phyloP scores from a whole-genome alignment of 2,329 filamentous ascomycete genomes.

The Penicillium oxalicum region DNA sequence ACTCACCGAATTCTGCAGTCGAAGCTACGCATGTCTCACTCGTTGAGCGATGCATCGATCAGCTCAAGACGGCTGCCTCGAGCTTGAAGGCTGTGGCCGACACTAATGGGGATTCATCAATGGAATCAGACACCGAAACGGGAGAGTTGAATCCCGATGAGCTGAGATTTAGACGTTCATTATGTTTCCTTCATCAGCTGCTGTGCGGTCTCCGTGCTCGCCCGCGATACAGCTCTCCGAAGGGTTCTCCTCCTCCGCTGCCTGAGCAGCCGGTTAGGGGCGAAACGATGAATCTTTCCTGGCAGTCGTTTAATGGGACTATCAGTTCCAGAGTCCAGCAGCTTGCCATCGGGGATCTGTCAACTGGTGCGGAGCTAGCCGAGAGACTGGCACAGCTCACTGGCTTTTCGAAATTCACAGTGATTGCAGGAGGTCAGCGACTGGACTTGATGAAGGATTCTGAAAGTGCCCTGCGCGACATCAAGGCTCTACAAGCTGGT shows the following conservation, averaged over 20 bases:
- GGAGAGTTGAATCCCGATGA: slow-evolving; percentile 51
- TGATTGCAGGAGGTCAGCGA: slow-evolving; percentile 64
- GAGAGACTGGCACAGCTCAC: slow-evolving; percentile 62
- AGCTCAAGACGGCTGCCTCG: slow-evolving; percentile 59
- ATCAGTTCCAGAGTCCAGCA: slow-evolving; percentile 55
- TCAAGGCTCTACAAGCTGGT: slow-evolving; percentile 56
- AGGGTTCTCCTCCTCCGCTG: slow-evolving; percentile 56
- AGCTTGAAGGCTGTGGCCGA: slow-evolving; percentile 48
- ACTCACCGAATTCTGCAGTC: slow-evolving; percentile 41
- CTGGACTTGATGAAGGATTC: slow-evolving; percentile 57
- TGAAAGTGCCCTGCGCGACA: slow-evolving; percentile 59
- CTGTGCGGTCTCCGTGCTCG: slow-evolving; percentile 49
- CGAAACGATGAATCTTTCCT: slow-evolving; percentile 61
- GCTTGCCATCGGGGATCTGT: slow-evolving; percentile 61
- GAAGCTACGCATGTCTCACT: slow-evolving; percentile 62
- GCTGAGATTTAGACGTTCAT: slow-evolving; percentile 60
- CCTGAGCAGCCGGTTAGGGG: slow-evolving; percentile 53
- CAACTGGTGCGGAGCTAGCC: slow-evolving; percentile 65
- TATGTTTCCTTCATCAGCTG: slow-evolving; percentile 63
- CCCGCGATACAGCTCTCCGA: slow-evolving; percentile 56
- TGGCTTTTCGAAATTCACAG: slow-evolving; percentile 67
- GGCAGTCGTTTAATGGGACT: slow-evolving; percentile 64
- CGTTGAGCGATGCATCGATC: slow-evolving; percentile 65
- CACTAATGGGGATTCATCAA: slow-evolving; percentile 44
- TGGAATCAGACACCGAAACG: slow-evolving; percentile 48